Percentiles rank a stretch among this genome's conserved stretches.
These are phyloP conservation scores for Malbranchea cinnamomea DNA, from an alignment of 2,329 filamentous ascomycete genomes.

Conservation along the genomic window DNA sequence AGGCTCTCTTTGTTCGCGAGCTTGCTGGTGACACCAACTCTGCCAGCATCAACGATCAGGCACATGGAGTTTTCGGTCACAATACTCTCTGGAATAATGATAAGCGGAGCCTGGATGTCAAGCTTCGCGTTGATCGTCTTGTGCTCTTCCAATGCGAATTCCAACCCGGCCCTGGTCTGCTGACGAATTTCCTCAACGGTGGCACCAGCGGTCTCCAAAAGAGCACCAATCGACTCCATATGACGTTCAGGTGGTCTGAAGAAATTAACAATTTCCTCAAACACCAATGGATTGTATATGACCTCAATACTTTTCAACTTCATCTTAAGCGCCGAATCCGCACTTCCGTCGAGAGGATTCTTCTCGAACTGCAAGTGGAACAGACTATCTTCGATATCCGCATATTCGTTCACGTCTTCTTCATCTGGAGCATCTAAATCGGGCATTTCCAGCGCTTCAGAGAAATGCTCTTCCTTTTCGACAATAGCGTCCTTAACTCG, in stretches of 20 bases:
- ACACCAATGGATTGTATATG: constrained; percentile 90
- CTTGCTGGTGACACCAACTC: constrained; percentile 86
- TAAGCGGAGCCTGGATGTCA: constrained; percentile 86
- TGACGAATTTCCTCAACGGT: constrained; percentile 91
- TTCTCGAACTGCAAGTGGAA: constrained; percentile 89
- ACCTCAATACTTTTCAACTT: constrained; percentile 94
- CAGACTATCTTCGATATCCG: constrained; percentile 55
- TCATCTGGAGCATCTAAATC: constrained; percentile 36
- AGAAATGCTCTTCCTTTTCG: constrained; percentile 22
- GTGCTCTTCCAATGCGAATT: constrained; percentile 94
- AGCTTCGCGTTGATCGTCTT: constrained; percentile 95
- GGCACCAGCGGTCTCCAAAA: constrained; percentile 90
- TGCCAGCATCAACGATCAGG: constrained; percentile 88
- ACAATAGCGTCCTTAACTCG: constrained; percentile 75
- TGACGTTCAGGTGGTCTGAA: constrained; percentile 93
- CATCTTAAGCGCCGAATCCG: constrained; percentile 76
- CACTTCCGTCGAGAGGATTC: constrained; percentile 82
- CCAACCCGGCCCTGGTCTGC: constrained; percentile 86
- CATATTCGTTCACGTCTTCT: constrained; percentile 24
- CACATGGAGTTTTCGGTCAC: constrained; percentile 67
- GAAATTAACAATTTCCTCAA: constrained; percentile 83
- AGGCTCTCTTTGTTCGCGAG: constrained; percentile 84
- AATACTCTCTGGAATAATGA: constrained; percentile 91
- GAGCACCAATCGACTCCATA: constrained; percentile 92
- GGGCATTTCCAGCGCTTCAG: constrained; percentile 17